Evolutionary conservation across 768 basidiomycete species (phyloP).

Genomic region (Coprinopsis strossmayeri): DNA sequence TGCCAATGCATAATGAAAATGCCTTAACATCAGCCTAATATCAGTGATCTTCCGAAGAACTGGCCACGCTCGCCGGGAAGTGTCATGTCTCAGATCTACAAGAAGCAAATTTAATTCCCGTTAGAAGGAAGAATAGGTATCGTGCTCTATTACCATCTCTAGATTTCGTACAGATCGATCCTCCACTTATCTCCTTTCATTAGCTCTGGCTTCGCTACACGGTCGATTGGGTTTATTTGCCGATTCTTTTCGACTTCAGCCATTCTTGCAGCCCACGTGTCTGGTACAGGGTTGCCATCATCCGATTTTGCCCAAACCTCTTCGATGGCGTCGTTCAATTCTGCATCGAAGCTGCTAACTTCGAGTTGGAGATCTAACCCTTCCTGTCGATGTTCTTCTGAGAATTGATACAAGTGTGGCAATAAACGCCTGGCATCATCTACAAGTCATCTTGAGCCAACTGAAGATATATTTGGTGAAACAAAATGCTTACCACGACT

Average conservation of each 20-base stretch:
- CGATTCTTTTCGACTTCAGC: slow-evolving; percentile 44
- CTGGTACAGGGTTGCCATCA: slow-evolving; percentile 21
- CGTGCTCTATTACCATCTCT: background rate
- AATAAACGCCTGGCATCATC: slow-evolving; percentile 64
- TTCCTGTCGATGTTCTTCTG: slow-evolving; percentile 59
- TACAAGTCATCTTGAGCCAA: slow-evolving; percentile 22
- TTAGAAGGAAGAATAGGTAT: no score
- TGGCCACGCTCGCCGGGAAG: no score
- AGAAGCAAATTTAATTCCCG: no score
- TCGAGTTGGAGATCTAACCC: slow-evolving; percentile 59
- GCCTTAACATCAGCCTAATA: background rate
- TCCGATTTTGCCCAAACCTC: slow-evolving; percentile 56
- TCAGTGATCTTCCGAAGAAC: background rate
- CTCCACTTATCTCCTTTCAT: slow-evolving; percentile 33
- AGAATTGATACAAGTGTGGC: slow-evolving; percentile 71
- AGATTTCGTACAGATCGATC: slow-evolving; percentile 33
- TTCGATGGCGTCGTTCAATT: slow-evolving; percentile 50
- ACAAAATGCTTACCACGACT: slow-evolving; percentile 47
- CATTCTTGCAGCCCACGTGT: slow-evolving; percentile 50
- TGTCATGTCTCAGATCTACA: no score
- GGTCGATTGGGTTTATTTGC: slow-evolving; percentile 42
- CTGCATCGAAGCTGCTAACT: slow-evolving; percentile 47
- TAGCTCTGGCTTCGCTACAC: slow-evolving; percentile 45
- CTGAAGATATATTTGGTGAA: background rate
- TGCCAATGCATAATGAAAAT: no score